Conservation (phyloP, 495 filamentous ascomycete species). For the Aspergillus bertholletiae region DNA sequence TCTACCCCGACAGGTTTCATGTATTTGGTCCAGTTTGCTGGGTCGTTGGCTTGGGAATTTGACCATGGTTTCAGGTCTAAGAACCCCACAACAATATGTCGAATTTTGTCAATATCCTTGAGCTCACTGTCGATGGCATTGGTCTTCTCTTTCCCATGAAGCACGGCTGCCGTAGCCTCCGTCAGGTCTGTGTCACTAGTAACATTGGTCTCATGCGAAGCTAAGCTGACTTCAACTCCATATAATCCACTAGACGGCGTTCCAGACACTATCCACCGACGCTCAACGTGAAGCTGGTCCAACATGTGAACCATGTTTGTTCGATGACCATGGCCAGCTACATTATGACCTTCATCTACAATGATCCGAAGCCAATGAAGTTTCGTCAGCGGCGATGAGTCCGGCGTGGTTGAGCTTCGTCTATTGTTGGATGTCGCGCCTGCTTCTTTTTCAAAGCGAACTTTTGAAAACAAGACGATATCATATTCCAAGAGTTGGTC, state of each 20-base stretch:
- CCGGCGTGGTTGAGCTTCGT: slow-evolving; percentile 27
- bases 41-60: slow-evolving; percentile 44
- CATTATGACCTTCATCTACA: slow-evolving; percentile 86
- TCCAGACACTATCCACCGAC: slow-evolving; percentile 87
- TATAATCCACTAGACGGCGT: slow-evolving; percentile 82
- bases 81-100: slow-evolving; percentile 65
- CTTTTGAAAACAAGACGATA: slow-evolving; percentile 72
- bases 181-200: slow-evolving; percentile 34
- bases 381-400: slow-evolving; percentile 59
- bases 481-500: slow-evolving; percentile 66
- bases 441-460: slow-evolving; percentile 64
- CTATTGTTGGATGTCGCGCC: slow-evolving; percentile 31
- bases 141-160: slow-evolving; percentile 36
- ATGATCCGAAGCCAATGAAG: slow-evolving; percentile 85
- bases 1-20: slow-evolving; percentile 62
- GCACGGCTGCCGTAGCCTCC: slow-evolving; percentile 26
- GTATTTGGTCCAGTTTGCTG: slow-evolving; percentile 68
- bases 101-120: slow-evolving; percentile 72
- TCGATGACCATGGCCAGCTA: slow-evolving; percentile 56
- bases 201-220: slow-evolving; percentile 41
- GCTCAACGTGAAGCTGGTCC: slow-evolving; percentile 63
- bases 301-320: slow-evolving; percentile 66
- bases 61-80: slow-evolving; percentile 77
- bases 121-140: slow-evolving; percentile 50
- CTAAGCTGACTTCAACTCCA: slow-evolving; percentile 65